These are phyloP conservation scores for Melampsora larici-populina DNA, from an alignment of 1,284 basidiomycete species.

Conservation along the genomic window DNA sequence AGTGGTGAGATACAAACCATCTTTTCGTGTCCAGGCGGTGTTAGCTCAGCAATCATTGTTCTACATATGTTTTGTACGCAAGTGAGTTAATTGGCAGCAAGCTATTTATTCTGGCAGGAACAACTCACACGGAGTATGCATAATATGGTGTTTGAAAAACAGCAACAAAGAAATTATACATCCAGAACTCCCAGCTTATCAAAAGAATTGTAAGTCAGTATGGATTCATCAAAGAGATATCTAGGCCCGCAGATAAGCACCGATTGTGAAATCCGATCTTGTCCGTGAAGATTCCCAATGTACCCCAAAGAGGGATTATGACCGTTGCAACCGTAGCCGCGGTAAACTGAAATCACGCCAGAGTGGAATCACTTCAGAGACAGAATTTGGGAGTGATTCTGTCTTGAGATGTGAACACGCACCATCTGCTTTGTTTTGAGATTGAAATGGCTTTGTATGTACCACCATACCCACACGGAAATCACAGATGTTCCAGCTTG, in stretches of 20 bases:
- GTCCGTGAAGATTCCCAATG: constrained; percentile 17
- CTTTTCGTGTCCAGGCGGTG: constrained; percentile 1
- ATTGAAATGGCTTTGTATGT: constrained; percentile 35
- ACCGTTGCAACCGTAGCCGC: constrained; percentile 33
- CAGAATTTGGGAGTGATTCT: neutral
- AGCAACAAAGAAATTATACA: constrained; percentile 40
- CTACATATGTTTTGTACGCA: neutral
- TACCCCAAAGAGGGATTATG: constrained; percentile 42
- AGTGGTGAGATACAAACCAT: neutral
- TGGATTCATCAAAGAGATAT: neutral
- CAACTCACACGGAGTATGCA: constrained; percentile 31
- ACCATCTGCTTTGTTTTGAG: constrained; percentile 37
- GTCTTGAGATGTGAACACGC: neutral
- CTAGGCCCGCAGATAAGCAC: neutral
- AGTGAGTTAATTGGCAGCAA: neutral
- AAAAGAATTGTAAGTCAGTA: neutral
- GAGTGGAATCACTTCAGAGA: neutral
- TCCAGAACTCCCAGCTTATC: constrained; percentile 43
- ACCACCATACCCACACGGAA: constrained; percentile 37
- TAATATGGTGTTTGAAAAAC: constrained; percentile 43
- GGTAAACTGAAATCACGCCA: constrained; percentile 6
- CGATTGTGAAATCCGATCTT: constrained; percentile 34
- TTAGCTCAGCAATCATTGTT: constrained; percentile 1
- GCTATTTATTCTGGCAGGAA: neutral
- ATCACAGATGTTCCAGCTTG: constrained; percentile 39